Base-by-base conservation (phyloP, 23 red algal genomes). In the Gracilaria domingensis region DNA sequence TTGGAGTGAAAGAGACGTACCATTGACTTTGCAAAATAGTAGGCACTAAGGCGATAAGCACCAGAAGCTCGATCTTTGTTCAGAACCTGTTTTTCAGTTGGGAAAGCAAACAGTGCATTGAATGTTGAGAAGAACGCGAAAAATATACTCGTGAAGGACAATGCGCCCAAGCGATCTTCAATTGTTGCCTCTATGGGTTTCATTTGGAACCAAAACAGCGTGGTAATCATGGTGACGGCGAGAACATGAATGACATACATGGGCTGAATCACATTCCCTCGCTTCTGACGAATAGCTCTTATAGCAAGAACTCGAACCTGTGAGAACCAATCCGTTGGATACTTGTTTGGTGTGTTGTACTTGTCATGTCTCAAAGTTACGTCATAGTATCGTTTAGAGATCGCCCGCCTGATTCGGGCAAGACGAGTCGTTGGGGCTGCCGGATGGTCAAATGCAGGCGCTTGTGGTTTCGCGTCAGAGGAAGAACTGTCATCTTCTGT, bases 31-130 rank as follows among this genome's bases (percentile, higher is more conserved):
- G 93, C 97, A 59, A 95, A 78, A 56, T 96, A 98, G 49, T 96
- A 98, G 4, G 97, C 97, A 29, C 93, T 95, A 9, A 98, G 88
- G 26, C 88, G 88, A 93, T 98, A 98, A 23, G 76, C 79, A 14
- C 97, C 97, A 29, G 87, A 82, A 16, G 97, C 87, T 34, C 97
- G 93, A 34, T 98, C 97, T 65, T 98, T 98, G 51, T 90, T 86
- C 2, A 98, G 70, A 59, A 98, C 97, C 47, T 90, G 66, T 40
- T 90, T 88, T 53, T 98, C 97, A 16, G 93, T 45, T n/a, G 97
- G 97, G 67, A 96, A 96, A 40, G 93, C 81, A 80, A 85, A 95
- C 36, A 96, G 55, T 26, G 93, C 70, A 40, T 84, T 86, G 69
- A 96, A 96, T 26, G 93, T 93, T 14, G 93, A 67, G 91, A 91